phyloP scores from a whole-genome alignment of 2,329 filamentous ascomycete species.

The Kalmusia sp. region DNA sequence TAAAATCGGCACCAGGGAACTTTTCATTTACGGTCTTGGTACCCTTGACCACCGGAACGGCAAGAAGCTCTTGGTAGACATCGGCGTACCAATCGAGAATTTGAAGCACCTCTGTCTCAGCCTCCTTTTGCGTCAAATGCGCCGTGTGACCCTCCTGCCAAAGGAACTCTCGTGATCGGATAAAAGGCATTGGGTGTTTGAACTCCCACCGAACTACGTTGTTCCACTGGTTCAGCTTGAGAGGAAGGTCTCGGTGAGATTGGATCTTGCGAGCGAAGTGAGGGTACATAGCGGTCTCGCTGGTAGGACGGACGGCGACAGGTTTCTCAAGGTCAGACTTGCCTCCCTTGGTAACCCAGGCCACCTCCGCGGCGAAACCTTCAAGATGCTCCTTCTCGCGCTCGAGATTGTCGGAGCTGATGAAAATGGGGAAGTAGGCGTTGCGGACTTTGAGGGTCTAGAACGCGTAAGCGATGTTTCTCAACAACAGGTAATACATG shows the following conservation, averaged over 20 bases:
- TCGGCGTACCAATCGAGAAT: conserved; percentile 93
- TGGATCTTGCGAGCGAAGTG: conserved; percentile 98
- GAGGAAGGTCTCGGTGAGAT: conserved; percentile 90
- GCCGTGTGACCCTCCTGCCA: conserved; percentile 98
- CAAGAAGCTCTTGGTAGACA: conserved; percentile 91
- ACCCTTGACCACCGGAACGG: conserved; percentile 92
- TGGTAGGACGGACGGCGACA: conserved; percentile 73
- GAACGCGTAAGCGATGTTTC: background rate
- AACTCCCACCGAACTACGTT: conserved; percentile 95
- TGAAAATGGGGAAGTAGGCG: conserved; percentile 91
- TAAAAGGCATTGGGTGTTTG: conserved; percentile 82
- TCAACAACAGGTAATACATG: background rate
- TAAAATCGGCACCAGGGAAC: conserved; percentile 96
- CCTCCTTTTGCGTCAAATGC: conserved; percentile 82
- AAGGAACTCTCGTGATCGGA: conserved; percentile 87
- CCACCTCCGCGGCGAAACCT: conserved; percentile 91
- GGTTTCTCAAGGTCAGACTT: conserved; percentile 89
- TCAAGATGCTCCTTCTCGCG: conserved; percentile 95
- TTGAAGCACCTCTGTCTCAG: conserved; percentile 84
- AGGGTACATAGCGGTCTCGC: conserved; percentile 87
- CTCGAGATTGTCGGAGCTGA: conserved; percentile 82
- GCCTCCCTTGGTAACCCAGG: conserved; percentile 89
- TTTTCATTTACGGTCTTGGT: conserved; percentile 98
- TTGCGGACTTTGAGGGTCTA: conserved; percentile 85
- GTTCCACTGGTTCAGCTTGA: conserved; percentile 98